phyloP scores from a whole-genome alignment of 169 alveolate genomes.

The Plasmodium relictum region DNA sequence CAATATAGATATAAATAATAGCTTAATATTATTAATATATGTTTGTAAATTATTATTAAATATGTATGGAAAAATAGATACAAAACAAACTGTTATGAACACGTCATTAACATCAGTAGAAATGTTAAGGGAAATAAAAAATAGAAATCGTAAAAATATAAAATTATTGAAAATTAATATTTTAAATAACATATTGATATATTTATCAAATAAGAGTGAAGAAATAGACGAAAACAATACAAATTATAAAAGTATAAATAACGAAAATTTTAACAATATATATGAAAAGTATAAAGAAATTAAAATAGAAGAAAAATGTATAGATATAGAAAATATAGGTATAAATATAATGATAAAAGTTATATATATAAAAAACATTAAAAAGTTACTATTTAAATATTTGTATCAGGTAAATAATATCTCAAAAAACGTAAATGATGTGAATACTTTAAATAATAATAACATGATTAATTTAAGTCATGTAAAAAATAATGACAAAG shows the following conservation, averaged over 20 bases:
- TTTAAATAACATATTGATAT: conserved; percentile 32
- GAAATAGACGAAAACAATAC: conserved; percentile 4
- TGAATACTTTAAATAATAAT: not conserved
- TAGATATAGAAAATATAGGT: conserved; percentile 66
- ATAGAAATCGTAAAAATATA: conserved; percentile 48
- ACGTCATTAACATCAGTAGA: conserved; percentile 52
- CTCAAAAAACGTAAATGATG: conserved; percentile 2
- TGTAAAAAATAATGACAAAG: conserved; percentile 2
- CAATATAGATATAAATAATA: conserved; percentile 48
- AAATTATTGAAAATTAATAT: conserved; percentile 63
- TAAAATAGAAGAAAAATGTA: conserved; percentile 40
- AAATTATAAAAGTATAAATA: not conserved
- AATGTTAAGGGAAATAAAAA: conserved; percentile 60
- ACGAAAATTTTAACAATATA: not conserved
- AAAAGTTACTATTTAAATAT: conserved; percentile 37
- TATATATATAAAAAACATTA: conserved; percentile 44
- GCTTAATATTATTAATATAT: conserved; percentile 38
- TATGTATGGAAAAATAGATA: conserved; percentile 19
- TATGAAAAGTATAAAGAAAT: conserved; percentile 65
- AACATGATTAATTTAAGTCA: not conserved
- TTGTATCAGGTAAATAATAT: conserved; percentile 14
- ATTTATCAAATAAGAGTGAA: conserved; percentile 20
- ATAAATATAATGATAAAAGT: conserved; percentile 70
- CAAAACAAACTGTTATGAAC: conserved; percentile 8
- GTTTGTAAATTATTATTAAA: conserved; percentile 22